Conservation (phyloP, 2,329 filamentous ascomycete species). For the Alternaria arborescens region DNA sequence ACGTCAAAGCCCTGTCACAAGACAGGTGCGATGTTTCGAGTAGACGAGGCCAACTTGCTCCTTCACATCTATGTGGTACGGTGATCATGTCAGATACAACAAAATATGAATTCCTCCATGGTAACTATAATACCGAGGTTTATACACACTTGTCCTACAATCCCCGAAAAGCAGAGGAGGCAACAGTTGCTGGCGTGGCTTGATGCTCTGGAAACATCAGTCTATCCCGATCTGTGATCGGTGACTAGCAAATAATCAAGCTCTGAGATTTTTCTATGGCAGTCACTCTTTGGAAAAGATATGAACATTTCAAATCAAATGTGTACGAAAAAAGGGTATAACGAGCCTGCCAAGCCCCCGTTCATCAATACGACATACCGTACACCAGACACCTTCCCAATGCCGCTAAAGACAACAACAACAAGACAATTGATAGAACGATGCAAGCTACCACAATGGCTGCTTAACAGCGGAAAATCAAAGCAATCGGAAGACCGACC, state of each 20-base stretch:
- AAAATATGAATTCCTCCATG: neutral
- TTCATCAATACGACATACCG: neutral
- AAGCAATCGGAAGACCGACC: neutral
- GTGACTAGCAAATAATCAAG: too few species aligned
- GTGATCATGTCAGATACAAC: neutral
- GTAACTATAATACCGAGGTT: neutral
- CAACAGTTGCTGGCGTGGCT: too few species aligned
- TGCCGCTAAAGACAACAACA: conserved; percentile 25
- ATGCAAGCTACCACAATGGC: neutral
- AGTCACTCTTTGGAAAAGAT: too few species aligned
- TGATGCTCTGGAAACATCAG: too few species aligned
- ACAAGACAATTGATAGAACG: conserved; percentile 2
- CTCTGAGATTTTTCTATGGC: neutral
- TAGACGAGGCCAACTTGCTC: neutral
- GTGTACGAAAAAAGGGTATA: conserved; percentile 19
- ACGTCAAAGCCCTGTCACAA: neutral
- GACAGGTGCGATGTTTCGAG: neutral
- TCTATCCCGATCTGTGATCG: too few species aligned
- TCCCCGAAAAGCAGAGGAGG: too few species aligned
- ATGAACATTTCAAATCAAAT: neutral
- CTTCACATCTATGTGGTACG: neutral
- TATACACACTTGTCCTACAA: neutral
- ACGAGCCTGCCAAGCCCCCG: conserved; percentile 6
- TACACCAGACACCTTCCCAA: conserved; percentile 24
- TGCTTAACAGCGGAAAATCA: too few species aligned